phyloP scores from a whole-genome alignment of 1,139 yeast species.

The Lodderomyces theae region DNA sequence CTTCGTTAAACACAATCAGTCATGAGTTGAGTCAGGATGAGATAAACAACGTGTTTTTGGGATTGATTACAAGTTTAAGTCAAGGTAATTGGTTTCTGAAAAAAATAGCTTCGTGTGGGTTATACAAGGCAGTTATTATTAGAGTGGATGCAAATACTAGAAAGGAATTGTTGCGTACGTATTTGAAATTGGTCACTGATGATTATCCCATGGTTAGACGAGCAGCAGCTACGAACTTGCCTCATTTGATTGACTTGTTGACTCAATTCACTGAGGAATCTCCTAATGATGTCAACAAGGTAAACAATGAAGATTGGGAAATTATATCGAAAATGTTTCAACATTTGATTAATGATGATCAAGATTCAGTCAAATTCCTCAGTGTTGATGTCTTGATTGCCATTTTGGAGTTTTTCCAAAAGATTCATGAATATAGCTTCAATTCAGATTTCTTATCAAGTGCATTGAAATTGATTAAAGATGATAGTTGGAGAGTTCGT shows the following conservation, averaged over 20 bases:
- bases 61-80: constrained; percentile 72
- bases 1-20: constrained; percentile 72
- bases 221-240: constrained; percentile 85
- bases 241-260: constrained; percentile 61
- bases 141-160: constrained; percentile 57
- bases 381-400: constrained; percentile 84
- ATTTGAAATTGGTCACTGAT: constrained; percentile 72
- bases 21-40: constrained; percentile 65
- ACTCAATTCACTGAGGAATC: constrained; percentile 34
- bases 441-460: constrained; percentile 59
- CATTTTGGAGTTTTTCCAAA: constrained; percentile 61
- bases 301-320: constrained; percentile 61
- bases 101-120: constrained; percentile 89
- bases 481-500: constrained; percentile 97
- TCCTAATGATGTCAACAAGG: constrained; percentile 24
- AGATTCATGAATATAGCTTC: constrained; percentile 55
- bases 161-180: constrained; percentile 62
- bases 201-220: constrained; percentile 99
- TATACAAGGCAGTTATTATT: constrained; percentile 69
- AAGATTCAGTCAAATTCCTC: constrained; percentile 91
- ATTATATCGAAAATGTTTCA: constrained; percentile 79
- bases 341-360: constrained; percentile 77
- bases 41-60: constrained; percentile 64
- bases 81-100: constrained; percentile 94
- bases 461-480: constrained; percentile 65